These are phyloP conservation scores for Melastoma malabathricum DNA, from an alignment of 345 rosid species.

Conservation along the genomic window DNA sequence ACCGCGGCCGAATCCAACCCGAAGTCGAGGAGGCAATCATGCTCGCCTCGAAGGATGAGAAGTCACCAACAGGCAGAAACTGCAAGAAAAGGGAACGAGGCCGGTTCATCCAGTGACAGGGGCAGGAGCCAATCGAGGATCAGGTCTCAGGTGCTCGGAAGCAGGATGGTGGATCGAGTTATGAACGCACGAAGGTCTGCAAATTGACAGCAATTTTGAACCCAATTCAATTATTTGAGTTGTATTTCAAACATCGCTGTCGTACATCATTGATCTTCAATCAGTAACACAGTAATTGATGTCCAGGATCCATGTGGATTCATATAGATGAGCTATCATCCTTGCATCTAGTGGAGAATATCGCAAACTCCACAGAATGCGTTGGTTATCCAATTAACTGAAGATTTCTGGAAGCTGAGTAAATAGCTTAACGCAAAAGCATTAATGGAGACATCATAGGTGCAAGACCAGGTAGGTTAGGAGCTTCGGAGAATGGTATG, in stretches of 20 bases:
- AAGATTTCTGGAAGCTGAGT: too few species aligned
- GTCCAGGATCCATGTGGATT: too few species aligned
- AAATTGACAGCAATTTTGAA: not conserved
- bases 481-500: too few species aligned
- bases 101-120: not conserved
- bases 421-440: too few species aligned
- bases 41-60: slow-evolving; percentile 19
- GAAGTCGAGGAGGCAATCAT: slow-evolving; percentile 24
- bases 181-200: slow-evolving; percentile 38
- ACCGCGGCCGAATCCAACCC: slow-evolving; percentile 8
- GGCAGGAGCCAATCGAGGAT: slow-evolving; percentile 5
- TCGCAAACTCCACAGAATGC: too few species aligned
- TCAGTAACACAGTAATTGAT: too few species aligned
- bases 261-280: not conserved
- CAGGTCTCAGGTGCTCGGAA: slow-evolving; percentile 29
- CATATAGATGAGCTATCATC: too few species aligned
- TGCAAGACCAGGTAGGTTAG: too few species aligned
- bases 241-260: not conserved
- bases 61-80: slow-evolving; percentile 25
- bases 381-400: too few species aligned
- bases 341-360: too few species aligned
- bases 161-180: slow-evolving; percentile 51
- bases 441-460: too few species aligned
- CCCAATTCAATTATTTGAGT: slow-evolving; percentile 1
- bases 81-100: slow-evolving; percentile 5